Base-by-base conservation (phyloP, 2,329 filamentous ascomycete species). In the Paraconiothyrium brasiliense region DNA sequence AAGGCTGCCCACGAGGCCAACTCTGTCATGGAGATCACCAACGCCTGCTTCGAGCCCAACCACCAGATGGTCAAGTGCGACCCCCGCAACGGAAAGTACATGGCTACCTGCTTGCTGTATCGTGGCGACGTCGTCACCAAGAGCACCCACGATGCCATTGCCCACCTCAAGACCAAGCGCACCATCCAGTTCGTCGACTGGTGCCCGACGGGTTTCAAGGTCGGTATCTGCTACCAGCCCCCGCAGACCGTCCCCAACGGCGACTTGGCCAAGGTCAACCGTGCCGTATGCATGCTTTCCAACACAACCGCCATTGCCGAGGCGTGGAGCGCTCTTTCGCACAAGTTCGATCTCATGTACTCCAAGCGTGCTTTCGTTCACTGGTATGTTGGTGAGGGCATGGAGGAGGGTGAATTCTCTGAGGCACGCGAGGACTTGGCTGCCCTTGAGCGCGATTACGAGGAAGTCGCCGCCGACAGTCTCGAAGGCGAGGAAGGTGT, bases 41-140 rank as follows among this genome's bases (percentile, higher is more conserved):
- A 94, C 90, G 92, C 92, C 71, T 98, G 94, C 90, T 99, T 99
- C 85, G 94, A 99, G 89, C 93, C 94, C 75, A 92, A 97, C 90
- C 97, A 97, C 90, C 94, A 99, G 90, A 99, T 99, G 94, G 94
- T 99, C 81, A 97, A 97, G 88, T 99, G 94, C 80, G 95, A 99
- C 81, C 94, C 94, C 73, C 93, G 94, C 78, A 94, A 96, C 82
- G 94, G 94, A 84, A 99, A 99, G 88, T 99, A 99, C 89, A 99
- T 99, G 94, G 94, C 94, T 69, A 97, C 94, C 76, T 97, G 94
- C 83, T 84, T 99, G 84, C 86, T 99, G 81, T 99, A 99, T 89
- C 94, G 94, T 80, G 95, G 94, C 82, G 95, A 98, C 77, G 94
- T 99, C 74, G 95, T 98, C 66, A 92, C 94, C 83, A 96, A 97